phyloP scores from a whole-genome alignment of 345 rosid species.

The Eucalyptus cloeziana region DNA sequence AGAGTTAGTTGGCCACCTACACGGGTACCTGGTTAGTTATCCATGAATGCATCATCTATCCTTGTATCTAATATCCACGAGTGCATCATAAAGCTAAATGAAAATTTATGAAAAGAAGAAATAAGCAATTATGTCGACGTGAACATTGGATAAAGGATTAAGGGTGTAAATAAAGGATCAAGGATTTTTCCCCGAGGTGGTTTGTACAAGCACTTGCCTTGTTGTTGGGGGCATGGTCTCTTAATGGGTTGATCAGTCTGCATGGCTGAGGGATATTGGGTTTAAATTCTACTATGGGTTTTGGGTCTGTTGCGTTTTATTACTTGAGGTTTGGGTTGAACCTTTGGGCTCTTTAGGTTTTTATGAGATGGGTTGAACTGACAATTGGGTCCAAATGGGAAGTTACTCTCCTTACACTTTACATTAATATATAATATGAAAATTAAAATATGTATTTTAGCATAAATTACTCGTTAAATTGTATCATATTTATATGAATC shows the following conservation, averaged over 20 bases:
- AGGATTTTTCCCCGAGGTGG: background rate
- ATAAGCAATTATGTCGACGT: background rate
- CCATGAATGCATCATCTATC: accelerated
- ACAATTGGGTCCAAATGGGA: background rate
- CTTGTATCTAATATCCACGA: background rate
- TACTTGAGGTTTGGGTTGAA: background rate
- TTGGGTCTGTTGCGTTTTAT: background rate
- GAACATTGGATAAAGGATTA: background rate
- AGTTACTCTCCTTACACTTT: background rate
- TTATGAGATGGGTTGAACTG: background rate
- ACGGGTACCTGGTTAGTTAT: background rate
- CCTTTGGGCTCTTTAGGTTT: background rate
- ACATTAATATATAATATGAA: background rate
- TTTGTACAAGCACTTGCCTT: background rate
- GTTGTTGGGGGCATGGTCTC: background rate
- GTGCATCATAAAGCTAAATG: background rate
- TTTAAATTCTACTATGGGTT: background rate
- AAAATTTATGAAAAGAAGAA: background rate
- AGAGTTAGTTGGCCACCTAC: background rate
- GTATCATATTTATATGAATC: background rate
- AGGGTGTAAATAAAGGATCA: background rate
- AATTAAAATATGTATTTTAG: background rate
- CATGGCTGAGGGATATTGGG: too few relatives aligned
- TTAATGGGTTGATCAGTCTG: background rate
- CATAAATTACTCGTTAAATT: background rate